Conservation (phyloP, 495 filamentous ascomycete genomes). For the Pseudevernia furfuracea region DNA sequence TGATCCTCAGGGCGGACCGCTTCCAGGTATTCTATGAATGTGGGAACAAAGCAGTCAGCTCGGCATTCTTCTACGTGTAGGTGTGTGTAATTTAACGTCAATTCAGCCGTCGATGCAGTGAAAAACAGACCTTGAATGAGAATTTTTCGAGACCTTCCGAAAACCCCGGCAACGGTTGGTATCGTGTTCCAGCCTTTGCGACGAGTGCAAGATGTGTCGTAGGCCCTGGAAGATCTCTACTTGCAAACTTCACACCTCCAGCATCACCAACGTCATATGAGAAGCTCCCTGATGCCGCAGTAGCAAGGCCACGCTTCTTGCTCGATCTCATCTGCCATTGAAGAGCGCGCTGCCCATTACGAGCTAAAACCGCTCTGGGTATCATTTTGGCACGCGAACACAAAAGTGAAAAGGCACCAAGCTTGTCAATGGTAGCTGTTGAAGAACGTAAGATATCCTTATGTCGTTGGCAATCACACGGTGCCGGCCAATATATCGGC, state of each 20-base stretch:
- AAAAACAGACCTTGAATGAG: slow-evolving; percentile 79
- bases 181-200: slow-evolving; percentile 85
- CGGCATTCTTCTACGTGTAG: too few species aligned
- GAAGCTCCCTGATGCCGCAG: slow-evolving; percentile 70
- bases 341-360: slow-evolving; percentile 68
- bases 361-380: slow-evolving; percentile 70
- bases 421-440: slow-evolving; percentile 21
- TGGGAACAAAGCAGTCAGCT: slow-evolving; percentile 26
- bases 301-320: slow-evolving; percentile 68
- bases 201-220: slow-evolving; percentile 86
- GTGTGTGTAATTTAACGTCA: neutral
- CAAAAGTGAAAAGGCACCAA: slow-evolving; percentile 22
- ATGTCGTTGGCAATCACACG: neutral
- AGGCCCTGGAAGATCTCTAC: slow-evolving; percentile 76
- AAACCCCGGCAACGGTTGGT: slow-evolving; percentile 80
- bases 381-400: slow-evolving; percentile 59
- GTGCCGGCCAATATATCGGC: neutral
- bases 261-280: slow-evolving; percentile 82
- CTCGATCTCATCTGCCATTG: slow-evolving; percentile 52
- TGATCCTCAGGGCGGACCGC: slow-evolving; percentile 83
- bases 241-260: slow-evolving; percentile 81
- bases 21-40: slow-evolving; percentile 64
- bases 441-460: neutral
- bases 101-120: neutral
- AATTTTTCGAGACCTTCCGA: slow-evolving; percentile 84